phyloP scores from a whole-genome alignment of 345 rosid species.

The Hirschfeldia incana region DNA sequence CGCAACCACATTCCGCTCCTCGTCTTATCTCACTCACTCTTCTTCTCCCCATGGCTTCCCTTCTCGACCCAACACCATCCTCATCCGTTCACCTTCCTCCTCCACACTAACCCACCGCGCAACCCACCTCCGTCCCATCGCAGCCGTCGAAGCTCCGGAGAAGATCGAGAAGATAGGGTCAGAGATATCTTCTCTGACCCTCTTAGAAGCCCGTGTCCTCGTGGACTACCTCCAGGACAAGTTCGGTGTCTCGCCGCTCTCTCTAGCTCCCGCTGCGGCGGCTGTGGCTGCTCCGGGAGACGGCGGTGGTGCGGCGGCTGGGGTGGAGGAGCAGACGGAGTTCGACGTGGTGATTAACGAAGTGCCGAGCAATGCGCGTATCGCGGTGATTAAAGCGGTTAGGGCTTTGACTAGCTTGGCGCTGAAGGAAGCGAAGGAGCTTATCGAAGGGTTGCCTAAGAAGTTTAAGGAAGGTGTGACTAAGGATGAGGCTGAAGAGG shows the following conservation, averaged over 20 bases:
- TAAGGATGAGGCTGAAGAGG: slow-evolving; percentile 86
- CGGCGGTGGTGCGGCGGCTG: slow-evolving; percentile 43
- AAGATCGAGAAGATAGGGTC: slow-evolving; percentile 69
- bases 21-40: slow-evolving; percentile 33
- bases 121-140: slow-evolving; percentile 55
- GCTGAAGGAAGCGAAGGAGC: slow-evolving; percentile 84
- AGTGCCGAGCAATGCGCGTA: slow-evolving; percentile 72
- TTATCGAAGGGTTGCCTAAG: slow-evolving; percentile 86
- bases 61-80: slow-evolving; percentile 30
- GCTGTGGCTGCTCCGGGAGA: slow-evolving; percentile 47
- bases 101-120: slow-evolving; percentile 42
- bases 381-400: slow-evolving; percentile 79
- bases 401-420: slow-evolving; percentile 77
- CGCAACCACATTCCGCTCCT: slow-evolving; percentile 41
- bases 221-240: slow-evolving; percentile 84
- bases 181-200: slow-evolving; percentile 65
- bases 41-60: slow-evolving; percentile 25
- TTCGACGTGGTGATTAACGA: slow-evolving; percentile 80
- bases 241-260: slow-evolving; percentile 79
- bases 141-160: slow-evolving; percentile 71
- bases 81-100: slow-evolving; percentile 22
- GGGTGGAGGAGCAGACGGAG: slow-evolving; percentile 71
- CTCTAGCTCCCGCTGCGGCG: slow-evolving; percentile 61
- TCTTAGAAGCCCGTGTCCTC: slow-evolving; percentile 70
- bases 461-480: slow-evolving; percentile 74